phyloP scores from a whole-genome alignment of 2,329 filamentous ascomycete genomes.

The Ascochyta pisi region DNA sequence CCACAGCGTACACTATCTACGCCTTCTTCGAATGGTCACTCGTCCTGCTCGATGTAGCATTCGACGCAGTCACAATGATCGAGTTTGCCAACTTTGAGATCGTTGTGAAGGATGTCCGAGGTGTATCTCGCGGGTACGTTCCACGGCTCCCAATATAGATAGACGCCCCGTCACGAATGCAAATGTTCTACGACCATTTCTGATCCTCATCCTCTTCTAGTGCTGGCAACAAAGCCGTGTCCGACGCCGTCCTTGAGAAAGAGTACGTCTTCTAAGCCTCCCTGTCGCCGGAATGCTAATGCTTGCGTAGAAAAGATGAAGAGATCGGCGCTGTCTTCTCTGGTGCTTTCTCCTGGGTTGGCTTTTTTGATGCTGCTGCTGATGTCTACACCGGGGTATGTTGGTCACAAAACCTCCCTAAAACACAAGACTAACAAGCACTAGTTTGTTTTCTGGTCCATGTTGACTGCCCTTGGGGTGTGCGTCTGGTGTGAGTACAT shows the following conservation, averaged over 20 bases:
- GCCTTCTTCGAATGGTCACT: constrained; percentile 98
- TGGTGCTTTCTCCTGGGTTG: constrained; percentile 73
- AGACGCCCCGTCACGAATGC: constrained; percentile 51
- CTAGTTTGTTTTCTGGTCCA: constrained; percentile 96
- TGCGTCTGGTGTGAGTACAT: constrained; percentile 84
- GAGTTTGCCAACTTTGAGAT: constrained; percentile 92
- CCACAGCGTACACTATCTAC: constrained; percentile 92
- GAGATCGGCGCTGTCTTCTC: constrained; percentile 73
- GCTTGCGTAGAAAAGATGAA: constrained; percentile 71
- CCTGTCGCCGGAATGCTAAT: constrained; percentile 27
- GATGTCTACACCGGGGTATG: constrained; percentile 91
- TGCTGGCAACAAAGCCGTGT: constrained; percentile 57
- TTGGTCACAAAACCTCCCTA: constrained; percentile 18
- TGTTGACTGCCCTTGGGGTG: constrained; percentile 86
- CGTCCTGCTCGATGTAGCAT: constrained; percentile 92
- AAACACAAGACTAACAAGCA: constrained; percentile 6
- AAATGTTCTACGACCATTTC: constrained; percentile 44
- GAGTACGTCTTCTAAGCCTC: constrained; percentile 63
- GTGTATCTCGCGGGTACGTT: constrained; percentile 97
- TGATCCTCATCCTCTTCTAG: constrained; percentile 42
- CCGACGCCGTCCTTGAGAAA: constrained; percentile 67
- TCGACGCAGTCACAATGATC: constrained; percentile 91
- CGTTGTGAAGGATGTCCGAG: constrained; percentile 86
- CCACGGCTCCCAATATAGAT: constrained; percentile 89
- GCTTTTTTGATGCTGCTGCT: constrained; percentile 79